These are phyloP conservation scores for Aureobasidium mangrovei DNA, from an alignment of 2,329 filamentous ascomycete genomes.

Conservation along the genomic window DNA sequence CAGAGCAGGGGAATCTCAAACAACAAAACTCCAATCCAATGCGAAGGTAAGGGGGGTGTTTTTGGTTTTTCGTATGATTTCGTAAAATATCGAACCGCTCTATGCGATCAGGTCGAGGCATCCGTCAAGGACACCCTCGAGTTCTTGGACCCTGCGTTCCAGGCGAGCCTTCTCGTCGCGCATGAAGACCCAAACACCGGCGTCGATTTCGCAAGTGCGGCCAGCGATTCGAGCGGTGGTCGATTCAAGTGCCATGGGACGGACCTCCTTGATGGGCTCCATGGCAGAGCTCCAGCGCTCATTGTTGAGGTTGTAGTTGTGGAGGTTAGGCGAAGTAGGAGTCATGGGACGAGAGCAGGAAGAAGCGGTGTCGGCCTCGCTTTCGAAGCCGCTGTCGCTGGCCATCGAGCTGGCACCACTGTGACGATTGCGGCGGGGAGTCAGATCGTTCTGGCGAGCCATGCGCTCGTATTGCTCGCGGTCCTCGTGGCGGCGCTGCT, in stretches of 20 bases:
- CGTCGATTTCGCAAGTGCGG: constrained; percentile 24
- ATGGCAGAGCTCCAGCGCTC: constrained; percentile 5
- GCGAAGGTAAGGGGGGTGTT: no score
- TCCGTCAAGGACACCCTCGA: constrained; percentile 48
- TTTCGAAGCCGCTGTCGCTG: constrained; percentile 52
- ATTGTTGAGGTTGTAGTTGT: constrained; percentile 25
- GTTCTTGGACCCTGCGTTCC: constrained; percentile 42
- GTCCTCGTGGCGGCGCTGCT: constrained; percentile 30
- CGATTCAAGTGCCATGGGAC: constrained; percentile 22
- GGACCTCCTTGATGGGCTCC: constrained; percentile 18
- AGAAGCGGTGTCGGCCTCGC: constrained; percentile 41
- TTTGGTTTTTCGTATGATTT: no score
- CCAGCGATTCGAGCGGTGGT: constrained; percentile 26
- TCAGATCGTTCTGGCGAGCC: constrained; percentile 20
- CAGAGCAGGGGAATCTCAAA: no score
- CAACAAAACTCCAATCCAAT: no score
- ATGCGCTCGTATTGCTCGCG: constrained; percentile 26
- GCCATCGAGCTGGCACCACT: constrained; percentile 29
- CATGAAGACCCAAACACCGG: constrained; percentile 45
- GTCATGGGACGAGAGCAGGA: constrained; percentile 36
- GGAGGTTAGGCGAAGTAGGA: constrained; percentile 29
- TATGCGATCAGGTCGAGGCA: constrained; percentile 44
- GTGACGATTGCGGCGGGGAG: constrained; percentile 19
- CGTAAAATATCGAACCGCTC: no score
- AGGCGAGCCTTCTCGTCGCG: constrained; percentile 47